Conservation (phyloP, 176 grass and related monocot species). For the Cenchrus purpureus region DNA sequence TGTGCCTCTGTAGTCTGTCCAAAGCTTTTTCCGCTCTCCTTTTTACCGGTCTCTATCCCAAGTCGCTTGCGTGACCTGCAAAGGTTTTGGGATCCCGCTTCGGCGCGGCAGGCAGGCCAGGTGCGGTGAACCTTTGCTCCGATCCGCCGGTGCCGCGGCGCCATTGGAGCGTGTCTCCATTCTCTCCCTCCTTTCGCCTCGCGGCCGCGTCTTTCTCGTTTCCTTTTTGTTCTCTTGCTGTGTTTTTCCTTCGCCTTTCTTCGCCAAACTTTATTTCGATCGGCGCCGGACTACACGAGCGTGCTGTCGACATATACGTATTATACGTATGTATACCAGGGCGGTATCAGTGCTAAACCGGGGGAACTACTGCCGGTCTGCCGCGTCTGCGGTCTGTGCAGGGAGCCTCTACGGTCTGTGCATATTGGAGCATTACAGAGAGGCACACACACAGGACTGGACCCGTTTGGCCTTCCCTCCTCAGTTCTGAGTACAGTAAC, state of each 20-base stretch:
- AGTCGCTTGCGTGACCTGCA: slow-evolving; percentile 27
- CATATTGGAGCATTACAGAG: no score
- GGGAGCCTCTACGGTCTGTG: no score
- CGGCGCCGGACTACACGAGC: not conserved
- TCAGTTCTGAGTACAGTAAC: no score
- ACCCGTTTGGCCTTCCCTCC: no score
- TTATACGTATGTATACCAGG: not conserved
- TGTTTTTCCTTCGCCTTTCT: not conserved
- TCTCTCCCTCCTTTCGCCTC: no score
- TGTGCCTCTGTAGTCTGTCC: not conserved
- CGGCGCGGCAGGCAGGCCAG: not conserved
- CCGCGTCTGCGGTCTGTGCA: not conserved
- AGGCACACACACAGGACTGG: no score
- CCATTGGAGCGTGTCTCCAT: not conserved
- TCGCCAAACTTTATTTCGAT: not conserved
- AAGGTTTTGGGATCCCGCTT: not conserved
- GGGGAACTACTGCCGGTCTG: not conserved
- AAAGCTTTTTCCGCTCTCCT: not conserved
- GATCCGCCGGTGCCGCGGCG: not conserved
- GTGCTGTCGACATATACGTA: not conserved
- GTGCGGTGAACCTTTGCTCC: slow-evolving; percentile 20
- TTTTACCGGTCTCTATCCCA: not conserved
- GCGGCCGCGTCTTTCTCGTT: not conserved
- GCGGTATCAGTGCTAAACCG: not conserved
- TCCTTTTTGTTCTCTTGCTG: not conserved